Conservation (phyloP, 1,284 basidiomycete genomes). For the Cystobasidium pallidum region DNA sequence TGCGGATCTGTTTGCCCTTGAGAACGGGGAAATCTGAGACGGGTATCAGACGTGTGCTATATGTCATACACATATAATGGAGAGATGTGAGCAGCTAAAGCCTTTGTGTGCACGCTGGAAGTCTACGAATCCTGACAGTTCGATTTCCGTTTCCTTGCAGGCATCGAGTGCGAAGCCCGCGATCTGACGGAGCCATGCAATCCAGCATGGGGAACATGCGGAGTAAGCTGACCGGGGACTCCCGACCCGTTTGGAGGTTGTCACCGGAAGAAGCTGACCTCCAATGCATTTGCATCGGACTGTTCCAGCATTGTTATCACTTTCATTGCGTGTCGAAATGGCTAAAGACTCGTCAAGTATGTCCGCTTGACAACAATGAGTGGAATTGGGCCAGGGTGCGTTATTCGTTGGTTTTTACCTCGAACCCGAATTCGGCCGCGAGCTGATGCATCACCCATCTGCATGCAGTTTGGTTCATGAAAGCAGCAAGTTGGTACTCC, state of each 20-base stretch:
- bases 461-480: conserved; percentile 8
- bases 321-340: conserved; percentile 99
- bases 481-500: no score
- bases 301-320: conserved; percentile 91
- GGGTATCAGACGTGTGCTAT: conserved; percentile 65
- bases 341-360: conserved; percentile 99
- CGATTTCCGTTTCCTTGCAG: conserved; percentile 59
- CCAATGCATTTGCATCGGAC: background rate
- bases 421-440: background rate
- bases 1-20: background rate
- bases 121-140: no score
- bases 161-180: conserved; percentile 99
- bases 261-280: background rate
- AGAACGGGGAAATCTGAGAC: background rate
- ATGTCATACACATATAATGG: conserved; percentile 95
- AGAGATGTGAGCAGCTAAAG: conserved; percentile 73
- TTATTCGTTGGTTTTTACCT: background rate
- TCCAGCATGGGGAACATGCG: conserved; percentile 98
- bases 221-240: conserved; percentile 66
- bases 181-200: conserved; percentile 96
- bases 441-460: background rate
- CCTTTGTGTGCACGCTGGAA: background rate
- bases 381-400: conserved; percentile 81
- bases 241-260: no score
- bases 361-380: conserved; percentile 90